Evolutionary conservation across 1,284 basidiomycete species (phyloP), one percentile per base, ranked within the genome.

Genomic region (Abortiporus biennis): DNA sequence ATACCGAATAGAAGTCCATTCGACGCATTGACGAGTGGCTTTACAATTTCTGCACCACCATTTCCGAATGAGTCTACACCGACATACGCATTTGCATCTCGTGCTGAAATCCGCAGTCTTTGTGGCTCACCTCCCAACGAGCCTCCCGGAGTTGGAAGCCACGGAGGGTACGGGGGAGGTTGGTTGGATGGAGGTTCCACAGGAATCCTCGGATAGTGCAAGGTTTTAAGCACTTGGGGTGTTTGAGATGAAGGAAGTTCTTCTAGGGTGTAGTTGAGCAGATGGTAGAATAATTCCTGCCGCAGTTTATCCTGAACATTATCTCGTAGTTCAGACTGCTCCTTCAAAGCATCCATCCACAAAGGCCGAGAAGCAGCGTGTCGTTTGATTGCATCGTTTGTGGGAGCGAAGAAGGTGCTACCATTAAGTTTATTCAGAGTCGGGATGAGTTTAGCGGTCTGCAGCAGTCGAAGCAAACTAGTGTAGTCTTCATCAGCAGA

Each of bases 241-340:
- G 51, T 62, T 35, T 66, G 50, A 4, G 67, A 58, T 21, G 54
- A 48, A 6, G 80, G 77, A 27, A 77, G 55, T 20, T 55, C 55
- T 13, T 70, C 57, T 12, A 96, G 61, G 1, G 89, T 81, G 60
- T 84, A 85, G 65, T 99, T 98, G 49, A 99, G 70, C 33, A 98
- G 65, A 62, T 99, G 96, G 59, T 99, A 99, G 54, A 98, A 85
- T 36, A 99, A 73, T 54, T 92, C 86, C 58, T 97, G 92, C 35
- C 95, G 76, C 36, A 97, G 77, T 45, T 77, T 67, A 51, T 89
- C 80, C 43, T 92, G 78, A 33, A 96, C 71, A 61, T 99, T 99
- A 63, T 96, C 93, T 19, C 61, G 68, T 39, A 61, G 52, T 22
- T 56, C 41, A 36, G 45, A 27, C 19, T 68, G 56, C 38, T 71